Conservation (phyloP, 2,329 filamentous ascomycete genomes). For the Colletotrichum sp. region DNA sequence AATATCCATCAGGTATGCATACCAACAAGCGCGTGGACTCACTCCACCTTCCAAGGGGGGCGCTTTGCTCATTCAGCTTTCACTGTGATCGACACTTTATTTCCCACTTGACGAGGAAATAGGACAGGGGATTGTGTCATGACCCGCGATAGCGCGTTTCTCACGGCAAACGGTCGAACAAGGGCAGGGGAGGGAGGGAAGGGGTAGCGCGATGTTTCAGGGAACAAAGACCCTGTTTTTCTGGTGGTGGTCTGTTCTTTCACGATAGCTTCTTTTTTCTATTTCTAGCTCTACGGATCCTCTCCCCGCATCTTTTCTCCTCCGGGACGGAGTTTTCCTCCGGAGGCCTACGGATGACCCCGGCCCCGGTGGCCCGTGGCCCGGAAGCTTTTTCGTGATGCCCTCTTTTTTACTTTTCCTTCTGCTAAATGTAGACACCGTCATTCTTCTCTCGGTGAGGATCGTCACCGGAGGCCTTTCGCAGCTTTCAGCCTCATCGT, state of each 20-base stretch:
- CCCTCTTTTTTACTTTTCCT: not conserved
- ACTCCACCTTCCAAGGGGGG: not conserved
- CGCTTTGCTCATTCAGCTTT: conserved; percentile 2
- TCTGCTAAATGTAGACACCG: not conserved
- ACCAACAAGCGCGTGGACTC: not conserved
- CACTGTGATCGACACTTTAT: not conserved
- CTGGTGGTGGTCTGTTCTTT: not conserved
- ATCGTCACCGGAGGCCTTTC: not conserved
- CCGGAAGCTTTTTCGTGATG: not conserved
- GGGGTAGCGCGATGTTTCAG: not conserved
- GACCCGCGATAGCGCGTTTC: not conserved
- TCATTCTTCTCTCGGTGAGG: not conserved
- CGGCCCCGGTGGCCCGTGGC: not conserved
- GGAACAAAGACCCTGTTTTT: not conserved
- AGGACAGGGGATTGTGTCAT: not conserved
- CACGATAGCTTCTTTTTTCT: not conserved
- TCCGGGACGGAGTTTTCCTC: not conserved
- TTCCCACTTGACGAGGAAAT: not conserved
- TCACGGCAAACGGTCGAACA: not conserved
- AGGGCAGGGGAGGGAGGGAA: not conserved
- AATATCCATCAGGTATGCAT: not conserved
- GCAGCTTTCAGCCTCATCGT: not conserved
- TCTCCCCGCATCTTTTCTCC: not conserved
- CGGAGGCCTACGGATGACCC: not conserved
- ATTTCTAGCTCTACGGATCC: not conserved